These are phyloP conservation scores for Dactylellina haptotyla DNA, from an alignment of 2,329 filamentous ascomycete species.

Conservation along the genomic window DNA sequence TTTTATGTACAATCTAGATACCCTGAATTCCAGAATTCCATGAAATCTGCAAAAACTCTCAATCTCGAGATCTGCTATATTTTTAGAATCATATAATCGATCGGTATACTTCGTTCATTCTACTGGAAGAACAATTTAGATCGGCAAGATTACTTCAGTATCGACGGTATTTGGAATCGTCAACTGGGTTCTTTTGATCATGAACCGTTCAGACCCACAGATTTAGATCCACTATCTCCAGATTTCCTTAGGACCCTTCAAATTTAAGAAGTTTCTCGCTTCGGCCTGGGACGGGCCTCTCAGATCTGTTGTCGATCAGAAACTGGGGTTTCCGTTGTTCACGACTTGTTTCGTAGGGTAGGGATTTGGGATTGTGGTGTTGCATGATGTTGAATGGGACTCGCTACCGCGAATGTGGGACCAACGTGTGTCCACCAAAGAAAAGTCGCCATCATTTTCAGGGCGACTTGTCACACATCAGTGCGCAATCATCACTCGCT, in stretches of 20 bases:
- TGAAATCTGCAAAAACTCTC: neutral
- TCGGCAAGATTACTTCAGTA: too few species aligned
- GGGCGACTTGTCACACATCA: constrained; percentile 26
- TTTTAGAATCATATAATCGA: too few species aligned
- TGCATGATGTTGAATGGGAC: constrained; percentile 34
- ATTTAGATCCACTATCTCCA: neutral
- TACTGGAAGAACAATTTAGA: too few species aligned
- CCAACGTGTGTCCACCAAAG: constrained; percentile 8
- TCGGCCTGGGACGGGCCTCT: constrained; percentile 21
- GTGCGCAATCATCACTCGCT: constrained; percentile 19
- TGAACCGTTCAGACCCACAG: neutral
- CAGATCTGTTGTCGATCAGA: constrained; percentile 31
- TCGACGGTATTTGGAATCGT: too few species aligned
- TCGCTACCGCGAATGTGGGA: constrained; percentile 41
- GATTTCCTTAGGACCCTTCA: neutral
- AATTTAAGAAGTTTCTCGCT: constrained; percentile 4
- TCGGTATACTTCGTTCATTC: too few species aligned
- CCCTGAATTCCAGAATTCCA: constrained; percentile 48
- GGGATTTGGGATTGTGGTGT: constrained; percentile 21
- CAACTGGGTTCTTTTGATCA: neutral
- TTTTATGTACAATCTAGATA: constrained; percentile 54
- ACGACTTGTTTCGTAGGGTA: neutral
- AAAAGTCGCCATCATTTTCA: neutral
- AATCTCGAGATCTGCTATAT: too few species aligned
- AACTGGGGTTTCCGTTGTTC: neutral